Evolutionary conservation across 352 stramenopile genomes (phyloP).

Genomic region (Plasmopara viticola): DNA sequence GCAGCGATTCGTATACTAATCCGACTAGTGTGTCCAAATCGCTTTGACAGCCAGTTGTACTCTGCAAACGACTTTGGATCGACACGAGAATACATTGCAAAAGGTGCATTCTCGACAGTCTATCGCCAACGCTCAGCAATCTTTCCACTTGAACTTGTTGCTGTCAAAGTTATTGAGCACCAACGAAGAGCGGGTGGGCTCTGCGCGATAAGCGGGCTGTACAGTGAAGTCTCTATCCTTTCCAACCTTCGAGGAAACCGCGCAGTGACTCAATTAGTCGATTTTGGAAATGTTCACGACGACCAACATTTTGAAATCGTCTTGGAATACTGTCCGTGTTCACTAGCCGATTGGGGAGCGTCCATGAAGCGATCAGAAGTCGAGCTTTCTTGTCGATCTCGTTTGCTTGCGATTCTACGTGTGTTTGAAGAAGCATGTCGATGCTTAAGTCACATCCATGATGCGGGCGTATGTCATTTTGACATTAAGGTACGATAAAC

Average conservation of each 20-base stretch:
- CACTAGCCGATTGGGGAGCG: conserved; percentile 35
- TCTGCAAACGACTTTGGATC: conserved; percentile 3
- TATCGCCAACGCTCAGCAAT: conserved; percentile 27
- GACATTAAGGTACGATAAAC: conserved; percentile 57
- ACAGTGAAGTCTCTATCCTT: conserved; percentile 50
- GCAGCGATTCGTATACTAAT: conserved; percentile 31
- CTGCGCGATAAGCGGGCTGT: conserved; percentile 37
- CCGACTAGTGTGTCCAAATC: conserved; percentile 32
- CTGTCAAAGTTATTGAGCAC: conserved; percentile 48
- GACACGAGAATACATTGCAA: conserved; percentile 33
- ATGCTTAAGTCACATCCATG: conserved; percentile 36
- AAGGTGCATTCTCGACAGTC: conserved; percentile 44
- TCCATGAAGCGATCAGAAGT: conserved; percentile 3
- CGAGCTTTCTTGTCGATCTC: conserved; percentile 31
- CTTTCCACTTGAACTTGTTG: conserved; percentile 14
- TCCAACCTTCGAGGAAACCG: conserved; percentile 37
- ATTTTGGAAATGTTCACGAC: conserved; percentile 43
- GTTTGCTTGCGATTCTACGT: conserved; percentile 35
- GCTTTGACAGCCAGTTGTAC: conserved; percentile 37
- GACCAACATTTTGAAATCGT: conserved; percentile 46
- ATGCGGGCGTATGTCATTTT: conserved; percentile 45
- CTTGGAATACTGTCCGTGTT: conserved; percentile 53
- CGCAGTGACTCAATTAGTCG: conserved; percentile 47
- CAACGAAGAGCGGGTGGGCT: conserved; percentile 36
- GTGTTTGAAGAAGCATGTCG: conserved; percentile 36